Evolutionary conservation across 192 early-diverging fungal species (phyloP).

Genomic region (Dimargaris cristalligena): DNA sequence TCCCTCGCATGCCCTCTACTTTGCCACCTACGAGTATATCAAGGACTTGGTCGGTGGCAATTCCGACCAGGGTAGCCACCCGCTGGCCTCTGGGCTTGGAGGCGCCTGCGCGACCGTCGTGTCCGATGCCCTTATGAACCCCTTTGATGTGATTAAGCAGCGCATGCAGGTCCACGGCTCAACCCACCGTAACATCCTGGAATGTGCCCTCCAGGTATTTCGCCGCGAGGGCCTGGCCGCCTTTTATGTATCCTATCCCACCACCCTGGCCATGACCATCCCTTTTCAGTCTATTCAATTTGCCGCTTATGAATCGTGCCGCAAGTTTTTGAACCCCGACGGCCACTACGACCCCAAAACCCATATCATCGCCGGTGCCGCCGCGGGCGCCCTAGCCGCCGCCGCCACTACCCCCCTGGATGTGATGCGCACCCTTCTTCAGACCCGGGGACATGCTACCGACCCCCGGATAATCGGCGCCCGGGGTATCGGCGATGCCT

Average conservation of each 20-base stretch:
- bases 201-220: constrained; percentile 53
- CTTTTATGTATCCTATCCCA: constrained; percentile 89
- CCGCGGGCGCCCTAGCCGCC: constrained; percentile 78
- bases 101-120: constrained; percentile 77
- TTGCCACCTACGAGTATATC: constrained; percentile 84
- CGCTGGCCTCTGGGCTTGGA: constrained; percentile 23
- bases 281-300: constrained; percentile 94
- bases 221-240: constrained; percentile 61
- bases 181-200: constrained; percentile 43
- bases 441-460: constrained; percentile 64
- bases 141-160: constrained; percentile 96
- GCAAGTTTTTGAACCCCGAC: constrained; percentile 62
- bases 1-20: constrained; percentile 90
- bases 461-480: constrained; percentile 56
- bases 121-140: constrained; percentile 85
- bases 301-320: constrained; percentile 75
- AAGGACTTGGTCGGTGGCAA: constrained; percentile 53
- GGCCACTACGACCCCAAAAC: constrained; percentile 71
- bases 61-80: background rate
- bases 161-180: constrained; percentile 80
- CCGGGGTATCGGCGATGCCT: constrained; percentile 49
- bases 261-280: constrained; percentile 83
- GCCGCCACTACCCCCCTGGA: constrained; percentile 87
- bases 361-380: constrained; percentile 69
- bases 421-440: constrained; percentile 88